Base-by-base conservation (phyloP, 345 rosid genomes). In the Viola odorata region DNA sequence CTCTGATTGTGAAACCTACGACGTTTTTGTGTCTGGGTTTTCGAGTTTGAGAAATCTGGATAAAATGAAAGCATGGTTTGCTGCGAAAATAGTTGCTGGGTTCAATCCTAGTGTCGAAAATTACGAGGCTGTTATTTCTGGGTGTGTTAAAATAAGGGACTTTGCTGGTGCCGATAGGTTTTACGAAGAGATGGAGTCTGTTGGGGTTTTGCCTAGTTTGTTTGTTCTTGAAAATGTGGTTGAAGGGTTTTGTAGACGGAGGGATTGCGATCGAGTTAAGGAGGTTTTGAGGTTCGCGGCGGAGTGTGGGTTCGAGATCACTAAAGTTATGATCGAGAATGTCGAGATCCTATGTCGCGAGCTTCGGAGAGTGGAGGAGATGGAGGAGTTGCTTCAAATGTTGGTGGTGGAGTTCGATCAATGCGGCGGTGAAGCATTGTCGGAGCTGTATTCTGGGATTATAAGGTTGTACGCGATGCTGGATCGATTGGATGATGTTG, bases 401-500 rank as follows among this genome's bases (percentile, higher is more conserved):
- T 64, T 59, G 13, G 12, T 59, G 10, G 12, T 44, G 48, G 65
- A 69, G 57, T 69, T 61, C 9, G 51, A 69, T 60, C 68, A 65
- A 23, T 2, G 32, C 16, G 53, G 6, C 41, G 45, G 48, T 8
- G 75, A 67, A 38, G 73, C 71, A 23, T 39, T 75, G 49, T 41
- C 44, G 23, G 44, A 0, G 38, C 64, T 75, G 49, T 69, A 69
- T 41, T 45, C 68, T 40, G 73, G 77, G 60, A 69, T 75, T 39
- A 62, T 75, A 58, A 69, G 71, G 45, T 48, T 79, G 64, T 67
- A 79, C 58, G 74, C 83, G 6, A 39, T 50, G 32, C 16, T 38
- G 14, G 79, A 73, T 57, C 60, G 73, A 60, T 58, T 75, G 74
- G 75, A 75, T 53, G 81, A 70, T 38, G 75, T 76, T 48, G 81